phyloP scores from a whole-genome alignment of 768 basidiomycete species.

The Trametes cinnabarina region DNA sequence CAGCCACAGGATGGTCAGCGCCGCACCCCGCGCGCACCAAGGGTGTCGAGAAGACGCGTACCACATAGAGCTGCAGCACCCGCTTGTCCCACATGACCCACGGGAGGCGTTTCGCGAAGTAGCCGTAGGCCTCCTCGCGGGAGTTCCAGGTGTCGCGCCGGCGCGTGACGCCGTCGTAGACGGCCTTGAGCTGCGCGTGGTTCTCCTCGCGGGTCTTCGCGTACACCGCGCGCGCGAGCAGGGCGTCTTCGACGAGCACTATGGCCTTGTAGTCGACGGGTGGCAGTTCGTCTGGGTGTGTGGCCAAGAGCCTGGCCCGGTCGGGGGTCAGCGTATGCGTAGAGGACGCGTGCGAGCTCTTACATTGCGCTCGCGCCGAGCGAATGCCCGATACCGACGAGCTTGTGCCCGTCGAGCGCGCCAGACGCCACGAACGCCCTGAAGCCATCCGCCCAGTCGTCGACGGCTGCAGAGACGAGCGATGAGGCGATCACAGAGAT shows the following conservation, averaged over 20 bases:
- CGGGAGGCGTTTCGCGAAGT: conserved; percentile 9
- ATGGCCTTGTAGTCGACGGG: not conserved
- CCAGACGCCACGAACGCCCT: not conserved
- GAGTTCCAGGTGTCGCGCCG: conserved; percentile 8
- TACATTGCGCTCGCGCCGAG: conserved; percentile 10
- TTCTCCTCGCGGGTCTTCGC: not conserved
- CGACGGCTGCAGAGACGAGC: not conserved
- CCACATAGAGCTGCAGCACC: conserved; percentile 9
- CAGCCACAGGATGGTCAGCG: not conserved
- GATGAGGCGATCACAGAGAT: not conserved
- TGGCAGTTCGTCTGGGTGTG: not conserved
- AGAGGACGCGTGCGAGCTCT: not conserved
- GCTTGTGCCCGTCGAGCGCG: conserved; percentile 4
- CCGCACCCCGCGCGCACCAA: too few species aligned
- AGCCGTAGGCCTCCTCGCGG: conserved; percentile 1
- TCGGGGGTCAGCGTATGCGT: too few species aligned
- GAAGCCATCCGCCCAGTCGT: conserved; percentile 10
- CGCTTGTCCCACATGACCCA: conserved; percentile 14
- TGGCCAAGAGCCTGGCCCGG: conserved; percentile 11
- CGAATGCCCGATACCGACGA: conserved; percentile 17
- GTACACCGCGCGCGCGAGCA: conserved; percentile 11
- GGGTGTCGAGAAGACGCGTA: not conserved
- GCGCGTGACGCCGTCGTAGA: conserved; percentile 1
- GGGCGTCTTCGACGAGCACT: conserved; percentile 9
- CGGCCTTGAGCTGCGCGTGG: not conserved